Evolutionary conservation across 108 stramenopile genomes (phyloP), one percentile per base, ranked within the genome.

Genomic region (Cylindrotheca closterium): DNA sequence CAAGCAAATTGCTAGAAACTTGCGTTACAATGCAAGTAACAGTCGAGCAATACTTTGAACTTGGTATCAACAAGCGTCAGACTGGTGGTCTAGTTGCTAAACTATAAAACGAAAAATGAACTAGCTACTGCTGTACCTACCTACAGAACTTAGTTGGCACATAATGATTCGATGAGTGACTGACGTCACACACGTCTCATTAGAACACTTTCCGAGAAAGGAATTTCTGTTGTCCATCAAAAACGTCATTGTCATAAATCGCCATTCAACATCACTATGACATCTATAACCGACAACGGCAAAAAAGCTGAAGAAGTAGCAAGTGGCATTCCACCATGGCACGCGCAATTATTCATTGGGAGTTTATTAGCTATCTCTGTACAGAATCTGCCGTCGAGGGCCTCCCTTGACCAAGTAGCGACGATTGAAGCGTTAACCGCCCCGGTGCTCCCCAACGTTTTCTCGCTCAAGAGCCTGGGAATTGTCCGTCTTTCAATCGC

Each of bases 31-130:
- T 71, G 54, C 74, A 60, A 32, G 32, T 94, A 32, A 83, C 86
- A 4, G 84, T 94, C 5, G 87, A 94, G 37, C 73, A 91, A 49
- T 91, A 82, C 32, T 91, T 81, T 58, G 63, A 58, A 24, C 33
- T 65, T 33, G 68, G 68, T n/a, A 47, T 81, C 1, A 51, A 67
- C 56, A 60, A 61, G 50, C 55, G 49, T 28, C 25, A 42, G 2
- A 17, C n/a, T 28, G 18, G 21, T 2, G 28, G 45, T 30, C 1
- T 0, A 8, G 24, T 18, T 19, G 65, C 71, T 21, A 73, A 73
- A 31, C 55, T 73, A 25, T 73, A 65, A 29, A 18, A 4, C 28
- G 24, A n/a, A 23, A 51, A 4, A 5, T 23, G 45, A 12, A 46
- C 8, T 46, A 8, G 12, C 45, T 12, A 46, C 45, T 46, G 8